Conservation (phyloP, 2,329 filamentous ascomycete species). For the Trichoderma lentiforme region DNA sequence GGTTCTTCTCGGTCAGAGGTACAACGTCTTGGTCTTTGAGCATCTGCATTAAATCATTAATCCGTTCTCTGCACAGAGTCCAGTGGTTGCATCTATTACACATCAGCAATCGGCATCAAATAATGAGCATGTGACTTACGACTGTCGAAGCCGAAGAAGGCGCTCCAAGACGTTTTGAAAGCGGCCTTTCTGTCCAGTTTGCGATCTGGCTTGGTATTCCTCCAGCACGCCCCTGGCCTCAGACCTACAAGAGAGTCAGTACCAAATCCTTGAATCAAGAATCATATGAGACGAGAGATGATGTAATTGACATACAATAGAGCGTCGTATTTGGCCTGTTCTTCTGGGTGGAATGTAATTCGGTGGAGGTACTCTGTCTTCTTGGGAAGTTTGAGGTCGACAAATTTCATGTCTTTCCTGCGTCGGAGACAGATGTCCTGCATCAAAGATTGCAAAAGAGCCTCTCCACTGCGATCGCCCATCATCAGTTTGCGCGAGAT, state of each 20-base stretch:
- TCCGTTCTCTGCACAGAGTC: conserved; percentile 72
- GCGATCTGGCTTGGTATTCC: conserved; percentile 50
- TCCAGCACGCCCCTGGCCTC: conserved; percentile 72
- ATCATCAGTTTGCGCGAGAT: conserved; percentile 61
- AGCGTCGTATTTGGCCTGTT: conserved; percentile 73
- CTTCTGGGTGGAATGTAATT: conserved; percentile 69
- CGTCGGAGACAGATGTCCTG: conserved; percentile 75
- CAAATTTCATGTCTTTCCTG: conserved; percentile 83
- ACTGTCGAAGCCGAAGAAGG: conserved; percentile 76
- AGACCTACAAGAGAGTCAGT: conserved; percentile 39
- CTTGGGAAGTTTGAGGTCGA: conserved; percentile 74
- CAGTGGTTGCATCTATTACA: conserved; percentile 71
- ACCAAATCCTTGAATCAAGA: rapidly evolving
- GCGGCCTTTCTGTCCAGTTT: conserved; percentile 45
- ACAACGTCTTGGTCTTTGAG: conserved; percentile 67
- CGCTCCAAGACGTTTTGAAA: conserved; percentile 79
- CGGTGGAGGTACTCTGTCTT: conserved; percentile 76
- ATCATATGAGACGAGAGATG: neutral
- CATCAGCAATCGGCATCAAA: neutral
- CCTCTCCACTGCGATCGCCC: conserved; percentile 55
- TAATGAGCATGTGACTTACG: conserved; percentile 37
- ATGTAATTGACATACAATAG: conserved; percentile 52
- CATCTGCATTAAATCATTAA: conserved; percentile 68
- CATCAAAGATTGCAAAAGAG: conserved; percentile 73
- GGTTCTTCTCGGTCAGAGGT: conserved; percentile 68